Conservation (phyloP, 2,329 filamentous ascomycete genomes). For the Intubia oerlemansii region DNA sequence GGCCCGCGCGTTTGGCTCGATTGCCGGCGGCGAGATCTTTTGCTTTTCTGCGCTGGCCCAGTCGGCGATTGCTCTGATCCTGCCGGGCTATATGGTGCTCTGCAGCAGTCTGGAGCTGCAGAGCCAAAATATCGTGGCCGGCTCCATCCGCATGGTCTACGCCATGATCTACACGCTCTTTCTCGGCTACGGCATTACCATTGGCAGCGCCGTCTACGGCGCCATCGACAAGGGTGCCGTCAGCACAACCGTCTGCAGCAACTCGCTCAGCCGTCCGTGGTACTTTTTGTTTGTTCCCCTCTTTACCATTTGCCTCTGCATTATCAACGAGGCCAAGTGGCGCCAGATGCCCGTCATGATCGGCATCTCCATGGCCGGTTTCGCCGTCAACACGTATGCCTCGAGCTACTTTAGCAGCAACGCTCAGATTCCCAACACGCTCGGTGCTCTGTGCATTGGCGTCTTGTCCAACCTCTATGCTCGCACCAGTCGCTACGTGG, state of each 20-base stretch:
- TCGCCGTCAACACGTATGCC: slow-evolving; percentile 54
- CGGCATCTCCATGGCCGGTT: slow-evolving; percentile 50
- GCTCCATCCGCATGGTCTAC: slow-evolving; percentile 54
- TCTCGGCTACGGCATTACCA: slow-evolving; percentile 50
- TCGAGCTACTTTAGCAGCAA: slow-evolving; percentile 45
- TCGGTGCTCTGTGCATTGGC: slow-evolving; percentile 57
- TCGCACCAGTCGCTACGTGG: slow-evolving; percentile 35
- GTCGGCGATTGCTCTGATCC: slow-evolving; percentile 53
- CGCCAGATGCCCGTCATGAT: slow-evolving; percentile 60
- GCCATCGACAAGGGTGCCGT: slow-evolving; percentile 33
- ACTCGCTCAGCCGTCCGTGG: slow-evolving; percentile 25
- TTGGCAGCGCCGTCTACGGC: slow-evolving; percentile 42
- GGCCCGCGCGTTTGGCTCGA: slow-evolving; percentile 47
- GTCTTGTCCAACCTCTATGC: slow-evolving; percentile 63
- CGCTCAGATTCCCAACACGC: slow-evolving; percentile 54
- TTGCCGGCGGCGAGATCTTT: slow-evolving; percentile 33
- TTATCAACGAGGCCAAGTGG: slow-evolving; percentile 55
- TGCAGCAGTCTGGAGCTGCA: slow-evolving; percentile 41
- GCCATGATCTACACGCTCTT: slow-evolving; percentile 55
- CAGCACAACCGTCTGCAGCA: slow-evolving; percentile 14
- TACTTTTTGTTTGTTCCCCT: slow-evolving; percentile 38
- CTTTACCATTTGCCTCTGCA: slow-evolving; percentile 41
- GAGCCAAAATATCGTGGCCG: slow-evolving; percentile 45
- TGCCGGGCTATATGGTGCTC: slow-evolving; percentile 48
- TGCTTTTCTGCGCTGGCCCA: slow-evolving; percentile 54